Evolutionary conservation across 352 stramenopile species (phyloP).

Genomic region (Phytophthora pisi): DNA sequence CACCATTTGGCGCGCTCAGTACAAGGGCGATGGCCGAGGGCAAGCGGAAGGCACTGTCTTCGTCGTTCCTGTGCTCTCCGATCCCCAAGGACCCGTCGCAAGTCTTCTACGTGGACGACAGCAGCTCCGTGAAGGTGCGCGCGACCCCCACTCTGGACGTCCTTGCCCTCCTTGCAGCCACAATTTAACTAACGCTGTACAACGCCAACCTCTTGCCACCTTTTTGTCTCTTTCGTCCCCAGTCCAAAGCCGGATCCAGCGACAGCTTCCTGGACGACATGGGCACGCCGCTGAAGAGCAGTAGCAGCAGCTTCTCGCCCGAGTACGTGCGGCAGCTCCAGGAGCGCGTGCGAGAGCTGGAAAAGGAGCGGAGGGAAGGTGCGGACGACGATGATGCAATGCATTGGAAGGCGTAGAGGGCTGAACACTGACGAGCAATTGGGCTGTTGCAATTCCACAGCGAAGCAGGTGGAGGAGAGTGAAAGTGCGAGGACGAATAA

Average conservation of each 20-base stretch:
- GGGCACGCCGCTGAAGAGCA: constrained; percentile 32
- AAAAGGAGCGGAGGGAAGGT: constrained; percentile 48
- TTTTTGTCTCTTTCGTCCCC: neutral
- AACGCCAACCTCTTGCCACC: neutral
- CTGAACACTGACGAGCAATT: constrained; percentile 1
- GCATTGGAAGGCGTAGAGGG: neutral
- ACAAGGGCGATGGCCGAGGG: constrained; percentile 31
- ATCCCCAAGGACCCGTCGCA: constrained; percentile 69
- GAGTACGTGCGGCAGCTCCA: constrained; percentile 40
- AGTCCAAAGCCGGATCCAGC: constrained; percentile 26
- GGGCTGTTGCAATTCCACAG: constrained; percentile 27
- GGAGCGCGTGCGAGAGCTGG: constrained; percentile 36
- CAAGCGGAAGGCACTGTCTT: constrained; percentile 41
- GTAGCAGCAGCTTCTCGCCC: constrained; percentile 3
- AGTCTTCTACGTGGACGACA: constrained; percentile 59
- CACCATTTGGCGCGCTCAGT: constrained; percentile 1
- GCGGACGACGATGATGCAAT: constrained; percentile 1
- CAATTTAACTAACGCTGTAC: neutral
- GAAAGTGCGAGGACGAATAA: constrained; percentile 44
- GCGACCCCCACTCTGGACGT: neutral
- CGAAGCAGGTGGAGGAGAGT: constrained; percentile 27
- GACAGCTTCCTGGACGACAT: constrained; percentile 50
- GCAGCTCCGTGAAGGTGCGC: constrained; percentile 27
- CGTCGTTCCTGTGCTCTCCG: constrained; percentile 70
- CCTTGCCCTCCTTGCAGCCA: neutral